These are phyloP conservation scores for Debaryomycetaceae sp. DNA, from an alignment of 1,139 yeast species.

Conservation along the genomic window DNA sequence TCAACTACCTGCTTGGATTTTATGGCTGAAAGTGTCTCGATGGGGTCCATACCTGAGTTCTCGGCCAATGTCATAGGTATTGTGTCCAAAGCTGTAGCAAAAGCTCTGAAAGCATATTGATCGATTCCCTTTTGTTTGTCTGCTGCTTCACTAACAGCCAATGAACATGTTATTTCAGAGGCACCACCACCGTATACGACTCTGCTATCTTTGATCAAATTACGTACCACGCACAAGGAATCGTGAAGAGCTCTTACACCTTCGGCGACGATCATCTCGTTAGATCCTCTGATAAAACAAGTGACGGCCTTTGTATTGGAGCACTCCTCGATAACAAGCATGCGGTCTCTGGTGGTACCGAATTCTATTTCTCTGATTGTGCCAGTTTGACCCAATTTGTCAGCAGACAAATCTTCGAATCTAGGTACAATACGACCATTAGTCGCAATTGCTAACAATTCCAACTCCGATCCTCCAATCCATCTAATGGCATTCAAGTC, in stretches of 20 bases:
- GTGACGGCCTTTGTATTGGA: conserved; percentile 89
- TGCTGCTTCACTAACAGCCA: conserved; percentile 89
- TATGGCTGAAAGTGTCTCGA: conserved; percentile 78
- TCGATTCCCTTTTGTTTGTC: conserved; percentile 92
- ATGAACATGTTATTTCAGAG: conserved; percentile 89
- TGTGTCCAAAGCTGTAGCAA: conserved; percentile 83
- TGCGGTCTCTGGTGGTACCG: conserved; percentile 94
- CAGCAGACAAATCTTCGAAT: conserved; percentile 82
- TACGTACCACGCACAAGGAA: conserved; percentile 95
- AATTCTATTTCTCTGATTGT: conserved; percentile 82
- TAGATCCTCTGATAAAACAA: conserved; percentile 90
- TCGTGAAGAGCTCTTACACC: conserved; percentile 96
- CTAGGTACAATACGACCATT: conserved; percentile 96
- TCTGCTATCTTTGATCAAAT: conserved; percentile 85
- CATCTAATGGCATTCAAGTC: conserved; percentile 94
- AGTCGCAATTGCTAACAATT: conserved; percentile 94
- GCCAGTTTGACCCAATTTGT: conserved; percentile 87
- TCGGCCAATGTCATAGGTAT: conserved; percentile 96
- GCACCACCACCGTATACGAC: conserved; percentile 99
- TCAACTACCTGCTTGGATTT: conserved; percentile 84
- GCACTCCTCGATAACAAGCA: conserved; percentile 92
- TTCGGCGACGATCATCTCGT: conserved; percentile 97
- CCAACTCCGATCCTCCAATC: conserved; percentile 98
- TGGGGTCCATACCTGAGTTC: conserved; percentile 92
- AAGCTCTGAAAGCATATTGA: conserved; percentile 96